These are phyloP conservation scores for Aureobasidium vineae DNA, from an alignment of 2,329 filamentous ascomycete genomes.

Conservation along the genomic window DNA sequence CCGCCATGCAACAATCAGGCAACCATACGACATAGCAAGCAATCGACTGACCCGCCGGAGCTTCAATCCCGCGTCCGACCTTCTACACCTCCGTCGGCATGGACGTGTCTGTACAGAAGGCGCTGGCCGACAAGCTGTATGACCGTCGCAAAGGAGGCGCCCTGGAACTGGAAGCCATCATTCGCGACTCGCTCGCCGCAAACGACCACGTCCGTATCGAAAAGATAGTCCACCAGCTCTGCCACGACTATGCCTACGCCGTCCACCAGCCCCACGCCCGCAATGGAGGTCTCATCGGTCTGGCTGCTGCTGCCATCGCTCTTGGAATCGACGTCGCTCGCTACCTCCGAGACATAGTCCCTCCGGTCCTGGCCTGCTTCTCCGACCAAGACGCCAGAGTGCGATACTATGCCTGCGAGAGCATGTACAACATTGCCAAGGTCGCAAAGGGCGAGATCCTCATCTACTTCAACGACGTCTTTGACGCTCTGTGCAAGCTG, in stretches of 20 bases:
- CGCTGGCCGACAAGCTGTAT: conserved; percentile 97
- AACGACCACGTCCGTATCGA: conserved; percentile 79
- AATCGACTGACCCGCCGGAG: neutral
- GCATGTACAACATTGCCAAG: conserved; percentile 99
- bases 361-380: conserved; percentile 95
- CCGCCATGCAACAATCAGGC: conserved; percentile 5
- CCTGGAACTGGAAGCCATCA: conserved; percentile 90
- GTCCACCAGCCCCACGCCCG: conserved; percentile 95
- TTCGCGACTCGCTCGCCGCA: conserved; percentile 75
- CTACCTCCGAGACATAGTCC: conserved; percentile 91
- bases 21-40: neutral
- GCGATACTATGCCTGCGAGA: conserved; percentile 97
- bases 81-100: conserved; percentile 48
- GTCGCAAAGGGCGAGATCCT: conserved; percentile 97
- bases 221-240: conserved; percentile 91
- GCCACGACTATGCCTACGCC: conserved; percentile 95
- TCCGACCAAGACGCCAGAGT: conserved; percentile 97
- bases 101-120: conserved; percentile 85
- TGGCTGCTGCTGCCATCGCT: conserved; percentile 94
- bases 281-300: conserved; percentile 92
- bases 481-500: conserved; percentile 96
- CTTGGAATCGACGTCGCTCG: conserved; percentile 86
- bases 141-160: conserved; percentile 97
- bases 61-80: neutral
- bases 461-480: conserved; percentile 97